These are phyloP conservation scores for Kandelia obovata DNA, from an alignment of 345 rosid genomes.

Conservation along the genomic window DNA sequence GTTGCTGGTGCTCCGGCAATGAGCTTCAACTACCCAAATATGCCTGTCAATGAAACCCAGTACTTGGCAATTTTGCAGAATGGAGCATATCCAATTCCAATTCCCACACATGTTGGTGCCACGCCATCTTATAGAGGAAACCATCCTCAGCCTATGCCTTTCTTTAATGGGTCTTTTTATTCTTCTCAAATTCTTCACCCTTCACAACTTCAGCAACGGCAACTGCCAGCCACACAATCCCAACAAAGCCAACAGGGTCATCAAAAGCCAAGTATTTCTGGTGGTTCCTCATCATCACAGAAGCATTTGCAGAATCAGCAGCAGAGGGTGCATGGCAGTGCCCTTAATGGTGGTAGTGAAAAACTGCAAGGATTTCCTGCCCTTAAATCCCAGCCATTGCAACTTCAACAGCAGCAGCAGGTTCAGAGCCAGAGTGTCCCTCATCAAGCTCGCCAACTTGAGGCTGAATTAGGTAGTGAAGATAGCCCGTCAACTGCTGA, in stretches of 20 bases:
- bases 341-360: conserved; percentile 40
- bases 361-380: conserved; percentile 65
- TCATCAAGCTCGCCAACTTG: conserved; percentile 55
- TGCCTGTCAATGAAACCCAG: conserved; percentile 80
- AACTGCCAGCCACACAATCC: conserved; percentile 33
- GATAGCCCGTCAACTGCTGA: conserved; percentile 81
- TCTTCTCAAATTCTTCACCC: conserved; percentile 86
- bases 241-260: conserved; percentile 66
- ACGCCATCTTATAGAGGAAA: conserved; percentile 66
- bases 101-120: conserved; percentile 87
- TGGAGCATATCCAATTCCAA: conserved; percentile 69
- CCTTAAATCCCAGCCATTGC: conserved; percentile 50
- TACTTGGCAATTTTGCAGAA: conserved; percentile 90
- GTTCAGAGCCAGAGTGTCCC: conserved; percentile 49
- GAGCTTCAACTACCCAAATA: conserved; percentile 79
- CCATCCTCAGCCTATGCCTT: conserved; percentile 69
- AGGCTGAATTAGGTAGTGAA: conserved; percentile 64
- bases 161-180: conserved; percentile 81
- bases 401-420: conserved; percentile 58
- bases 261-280: conserved; percentile 65
- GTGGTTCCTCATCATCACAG: conserved; percentile 69
- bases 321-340: conserved; percentile 47
- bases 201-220: conserved; percentile 70
- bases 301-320: conserved; percentile 81
- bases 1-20: conserved; percentile 59